Conservation (phyloP, 2,329 filamentous ascomycete species). For the Sporothrix schenckii region DNA sequence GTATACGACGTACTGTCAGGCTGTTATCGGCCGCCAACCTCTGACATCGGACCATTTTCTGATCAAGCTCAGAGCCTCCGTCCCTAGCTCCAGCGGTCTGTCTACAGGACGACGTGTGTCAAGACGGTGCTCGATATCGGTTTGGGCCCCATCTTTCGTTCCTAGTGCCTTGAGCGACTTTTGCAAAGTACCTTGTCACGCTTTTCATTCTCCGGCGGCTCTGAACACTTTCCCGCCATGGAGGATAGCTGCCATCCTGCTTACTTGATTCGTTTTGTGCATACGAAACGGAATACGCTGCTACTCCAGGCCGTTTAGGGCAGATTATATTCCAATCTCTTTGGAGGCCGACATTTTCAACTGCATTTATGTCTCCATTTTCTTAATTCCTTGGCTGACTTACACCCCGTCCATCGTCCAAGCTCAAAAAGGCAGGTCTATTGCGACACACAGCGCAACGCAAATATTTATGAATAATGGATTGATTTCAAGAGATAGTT, state of each 20-base stretch:
- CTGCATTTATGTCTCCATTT: neutral
- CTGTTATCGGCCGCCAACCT: neutral
- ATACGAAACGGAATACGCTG: neutral
- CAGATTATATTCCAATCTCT: conserved; percentile 22
- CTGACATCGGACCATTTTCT: neutral
- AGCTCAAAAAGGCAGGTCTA: conserved; percentile 32
- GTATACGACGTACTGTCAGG: no score
- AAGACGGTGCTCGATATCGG: conserved; percentile 1
- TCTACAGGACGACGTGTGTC: neutral
- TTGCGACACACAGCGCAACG: conserved; percentile 1
- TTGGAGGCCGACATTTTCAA: no score
- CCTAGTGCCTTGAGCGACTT: no score
- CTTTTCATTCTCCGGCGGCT: neutral
- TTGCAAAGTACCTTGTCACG: neutral
- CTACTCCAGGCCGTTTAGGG: conserved; percentile 1
- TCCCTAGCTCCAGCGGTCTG: neutral
- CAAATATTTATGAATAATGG: conserved; percentile 29
- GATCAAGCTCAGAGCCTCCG: neutral
- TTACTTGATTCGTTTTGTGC: neutral
- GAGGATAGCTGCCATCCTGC: neutral
- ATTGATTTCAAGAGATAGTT: neutral
- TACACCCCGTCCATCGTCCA: neutral
- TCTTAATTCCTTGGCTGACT: neutral
- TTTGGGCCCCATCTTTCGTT: conserved; percentile 1
- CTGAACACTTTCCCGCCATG: neutral